Conservation (phyloP, 345 rosid species). For the Rhodomyrtus tomentosa region DNA sequence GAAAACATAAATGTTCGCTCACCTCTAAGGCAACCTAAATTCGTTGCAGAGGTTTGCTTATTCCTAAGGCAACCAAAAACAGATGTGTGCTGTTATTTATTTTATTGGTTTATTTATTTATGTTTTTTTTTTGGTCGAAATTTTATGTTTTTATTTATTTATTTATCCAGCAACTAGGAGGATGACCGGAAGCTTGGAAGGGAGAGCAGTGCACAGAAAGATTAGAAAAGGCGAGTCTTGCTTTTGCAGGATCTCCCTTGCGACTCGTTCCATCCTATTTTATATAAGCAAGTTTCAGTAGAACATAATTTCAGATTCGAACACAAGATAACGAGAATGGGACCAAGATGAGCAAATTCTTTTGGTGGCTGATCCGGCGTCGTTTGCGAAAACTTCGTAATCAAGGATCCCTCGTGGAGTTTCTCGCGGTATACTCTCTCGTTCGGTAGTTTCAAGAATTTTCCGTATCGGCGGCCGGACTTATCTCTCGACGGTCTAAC, state of each 20-base stretch:
- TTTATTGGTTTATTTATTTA: no score
- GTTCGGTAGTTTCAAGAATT: neutral
- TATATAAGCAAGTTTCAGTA: neutral
- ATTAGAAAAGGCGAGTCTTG: neutral
- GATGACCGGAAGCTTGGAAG: neutral
- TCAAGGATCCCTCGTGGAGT: neutral
- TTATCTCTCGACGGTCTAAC: neutral
- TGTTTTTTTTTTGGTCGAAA: no score
- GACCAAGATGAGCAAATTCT: neutral
- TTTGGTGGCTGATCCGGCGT: neutral
- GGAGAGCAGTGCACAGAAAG: neutral
- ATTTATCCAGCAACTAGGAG: neutral
- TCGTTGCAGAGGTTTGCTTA: neutral
- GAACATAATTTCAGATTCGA: neutral
- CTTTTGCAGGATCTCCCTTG: neutral
- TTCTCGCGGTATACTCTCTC: neutral
- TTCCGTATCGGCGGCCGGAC: neutral
- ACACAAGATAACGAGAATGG: neutral
- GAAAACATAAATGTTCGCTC: neutral
- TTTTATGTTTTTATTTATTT: no score
- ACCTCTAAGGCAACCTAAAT: neutral
- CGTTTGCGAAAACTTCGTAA: neutral
- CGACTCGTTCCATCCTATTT: neutral
- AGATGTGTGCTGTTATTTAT: neutral
- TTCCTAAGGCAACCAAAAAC: neutral